phyloP scores from a whole-genome alignment of 306 rosid genomes.

The Cucurbita maxima region DNA sequence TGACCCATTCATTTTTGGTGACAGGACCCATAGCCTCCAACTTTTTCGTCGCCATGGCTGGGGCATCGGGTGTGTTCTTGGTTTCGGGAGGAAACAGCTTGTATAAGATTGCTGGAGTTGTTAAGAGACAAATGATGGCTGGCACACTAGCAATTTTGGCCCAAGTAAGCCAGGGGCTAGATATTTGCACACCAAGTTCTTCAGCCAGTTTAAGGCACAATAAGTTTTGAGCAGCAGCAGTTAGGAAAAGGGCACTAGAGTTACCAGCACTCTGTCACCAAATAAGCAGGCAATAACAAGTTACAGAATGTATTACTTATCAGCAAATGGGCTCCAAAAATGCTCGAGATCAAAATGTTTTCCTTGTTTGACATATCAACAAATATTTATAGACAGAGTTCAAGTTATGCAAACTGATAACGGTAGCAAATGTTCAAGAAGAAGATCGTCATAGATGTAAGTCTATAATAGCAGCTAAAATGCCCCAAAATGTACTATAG shows the following conservation, averaged over 20 bases:
- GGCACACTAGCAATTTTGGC: constrained; percentile 85
- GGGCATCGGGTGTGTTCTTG: constrained; percentile 94
- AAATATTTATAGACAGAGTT: not conserved
- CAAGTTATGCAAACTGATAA: not conserved
- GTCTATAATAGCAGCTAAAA: not conserved
- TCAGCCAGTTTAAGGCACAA: constrained; percentile 77
- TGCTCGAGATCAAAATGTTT: not conserved
- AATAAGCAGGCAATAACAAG: not conserved
- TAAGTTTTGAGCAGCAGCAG: constrained; percentile 97
- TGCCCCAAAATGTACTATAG: too few species aligned
- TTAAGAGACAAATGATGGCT: constrained; percentile 51
- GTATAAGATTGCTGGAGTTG: constrained; percentile 69
- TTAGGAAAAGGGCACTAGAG: constrained; percentile 97
- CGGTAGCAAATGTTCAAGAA: not conserved
- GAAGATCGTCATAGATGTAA: not conserved
- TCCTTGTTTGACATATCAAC: not conserved
- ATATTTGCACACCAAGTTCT: constrained; percentile 62
- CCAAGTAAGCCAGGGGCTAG: constrained; percentile 87
- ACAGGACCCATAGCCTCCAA: constrained; percentile 80
- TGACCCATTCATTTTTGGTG: constrained; percentile 57
- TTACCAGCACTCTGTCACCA: constrained; percentile 74
- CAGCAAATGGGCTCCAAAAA: not conserved
- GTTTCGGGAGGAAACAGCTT: constrained; percentile 77
- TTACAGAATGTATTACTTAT: constrained; percentile 9
- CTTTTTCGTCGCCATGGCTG: constrained; percentile 71